A percentile compares a stretch with the other conserved stretches of the same genome.
Evolutionary conservation across 768 basidiomycete species (phyloP).

Genomic region (Tylopilus sp.): DNA sequence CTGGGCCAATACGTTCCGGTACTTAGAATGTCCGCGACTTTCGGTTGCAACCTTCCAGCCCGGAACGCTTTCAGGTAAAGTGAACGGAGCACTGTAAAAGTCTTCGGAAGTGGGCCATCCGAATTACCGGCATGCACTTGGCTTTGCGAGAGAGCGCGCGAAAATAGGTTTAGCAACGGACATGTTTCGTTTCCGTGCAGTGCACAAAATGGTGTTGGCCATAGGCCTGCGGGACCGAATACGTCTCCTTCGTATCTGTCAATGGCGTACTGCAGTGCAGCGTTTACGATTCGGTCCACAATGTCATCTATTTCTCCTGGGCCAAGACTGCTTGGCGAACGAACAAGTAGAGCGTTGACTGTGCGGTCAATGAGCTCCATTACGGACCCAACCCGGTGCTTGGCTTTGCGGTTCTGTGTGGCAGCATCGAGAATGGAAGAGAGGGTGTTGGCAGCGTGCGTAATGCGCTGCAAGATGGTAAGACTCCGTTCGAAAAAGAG

Average conservation of each 20-base stretch:
- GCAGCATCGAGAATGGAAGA: constrained; percentile 49
- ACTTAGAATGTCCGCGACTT: constrained; percentile 55
- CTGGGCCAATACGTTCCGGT: constrained; percentile 68
- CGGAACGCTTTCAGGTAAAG: constrained; percentile 65
- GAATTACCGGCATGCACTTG: constrained; percentile 23
- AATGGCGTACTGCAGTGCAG: constrained; percentile 76
- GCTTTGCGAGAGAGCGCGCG: constrained; percentile 32
- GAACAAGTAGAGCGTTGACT: constrained; percentile 56
- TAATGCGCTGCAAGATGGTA: constrained; percentile 59
- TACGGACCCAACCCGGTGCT: constrained; percentile 60
- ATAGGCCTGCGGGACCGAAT: constrained; percentile 40
- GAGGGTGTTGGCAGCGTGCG: constrained; percentile 58
- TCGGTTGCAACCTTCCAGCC: constrained; percentile 51
- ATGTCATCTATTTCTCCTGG: constrained; percentile 63
- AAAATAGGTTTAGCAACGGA: constrained; percentile 50
- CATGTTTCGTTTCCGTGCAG: constrained; percentile 59
- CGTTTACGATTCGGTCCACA: constrained; percentile 66
- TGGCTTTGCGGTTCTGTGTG: constrained; percentile 46
- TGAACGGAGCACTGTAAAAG: constrained; percentile 35
- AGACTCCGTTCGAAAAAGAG: constrained; percentile 67
- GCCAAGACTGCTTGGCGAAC: constrained; percentile 42
- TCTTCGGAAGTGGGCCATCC: constrained; percentile 9
- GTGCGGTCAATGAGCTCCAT: constrained; percentile 76
- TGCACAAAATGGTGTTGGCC: constrained; percentile 57
- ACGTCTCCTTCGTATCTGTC: constrained; percentile 49